These are phyloP conservation scores for Mycoemilia scoparia DNA, from an alignment of 192 early-diverging fungal genomes.

Conservation along the genomic window DNA sequence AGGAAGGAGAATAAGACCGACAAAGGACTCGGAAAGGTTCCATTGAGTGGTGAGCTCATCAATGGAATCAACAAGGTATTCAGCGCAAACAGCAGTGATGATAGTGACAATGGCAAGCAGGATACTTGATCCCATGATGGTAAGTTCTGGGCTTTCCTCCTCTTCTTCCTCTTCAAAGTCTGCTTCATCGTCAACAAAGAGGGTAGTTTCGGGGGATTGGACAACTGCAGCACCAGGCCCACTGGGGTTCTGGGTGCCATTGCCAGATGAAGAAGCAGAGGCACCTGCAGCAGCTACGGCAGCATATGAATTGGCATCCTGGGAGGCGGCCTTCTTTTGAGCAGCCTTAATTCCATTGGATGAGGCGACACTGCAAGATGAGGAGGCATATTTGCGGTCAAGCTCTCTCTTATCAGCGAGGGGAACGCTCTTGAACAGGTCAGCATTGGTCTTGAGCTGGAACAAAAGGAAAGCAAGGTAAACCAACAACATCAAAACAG, in stretches of 20 bases:
- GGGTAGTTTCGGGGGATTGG: neutral
- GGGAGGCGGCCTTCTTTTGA: constrained; percentile 1
- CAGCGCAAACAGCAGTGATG: constrained; percentile 60
- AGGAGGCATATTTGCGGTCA: no score
- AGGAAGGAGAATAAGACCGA: constrained; percentile 78
- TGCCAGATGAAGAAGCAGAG: neutral
- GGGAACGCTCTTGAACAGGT: constrained; percentile 29
- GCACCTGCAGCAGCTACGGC: neutral
- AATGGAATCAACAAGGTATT: constrained; percentile 68
- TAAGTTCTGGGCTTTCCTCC: constrained; percentile 42
- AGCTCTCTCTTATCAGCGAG: constrained; percentile 13
- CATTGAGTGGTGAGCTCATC: constrained; percentile 52
- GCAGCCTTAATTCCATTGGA: constrained; percentile 3
- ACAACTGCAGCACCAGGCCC: neutral
- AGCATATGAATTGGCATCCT: neutral
- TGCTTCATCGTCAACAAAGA: neutral
- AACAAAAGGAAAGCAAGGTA: constrained; percentile 47
- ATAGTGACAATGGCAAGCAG: constrained; percentile 46
- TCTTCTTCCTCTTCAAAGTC: constrained; percentile 32
- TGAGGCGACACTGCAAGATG: neutral
- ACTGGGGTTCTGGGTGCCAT: no score
- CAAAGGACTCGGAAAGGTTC: constrained; percentile 61
- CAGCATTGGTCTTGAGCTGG: constrained; percentile 64
- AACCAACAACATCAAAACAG: constrained; percentile 46
- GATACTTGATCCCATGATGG: constrained; percentile 21